phyloP scores from a whole-genome alignment of 768 basidiomycete genomes.

The Saitozyma podzolica region DNA sequence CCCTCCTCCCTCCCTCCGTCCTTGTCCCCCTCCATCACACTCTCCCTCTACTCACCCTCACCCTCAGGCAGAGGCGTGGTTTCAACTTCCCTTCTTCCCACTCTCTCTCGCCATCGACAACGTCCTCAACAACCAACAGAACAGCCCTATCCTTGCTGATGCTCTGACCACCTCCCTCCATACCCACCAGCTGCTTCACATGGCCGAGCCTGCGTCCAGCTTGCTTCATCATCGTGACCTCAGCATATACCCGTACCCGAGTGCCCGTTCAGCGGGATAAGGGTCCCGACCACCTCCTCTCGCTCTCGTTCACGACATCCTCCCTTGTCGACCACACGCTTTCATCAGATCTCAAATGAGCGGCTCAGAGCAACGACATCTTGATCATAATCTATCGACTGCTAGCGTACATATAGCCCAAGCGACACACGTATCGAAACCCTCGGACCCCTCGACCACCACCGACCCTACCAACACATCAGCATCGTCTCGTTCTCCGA shows the following conservation, averaged over 20 bases:
- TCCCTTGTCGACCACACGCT: no score
- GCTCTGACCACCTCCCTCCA: no score
- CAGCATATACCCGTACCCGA: no score
- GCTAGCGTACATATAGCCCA: constrained; percentile 6
- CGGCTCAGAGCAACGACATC: constrained; percentile 16
- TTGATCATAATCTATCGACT: constrained; percentile 17
- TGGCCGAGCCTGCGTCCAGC: no score
- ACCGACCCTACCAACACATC: constrained; percentile 2
- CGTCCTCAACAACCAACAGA: no score
- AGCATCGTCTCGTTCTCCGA: not conserved
- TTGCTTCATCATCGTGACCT: no score
- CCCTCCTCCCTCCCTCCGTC: not conserved
- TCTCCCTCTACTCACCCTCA: not conserved
- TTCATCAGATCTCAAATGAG: constrained; percentile 16
- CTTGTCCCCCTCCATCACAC: constrained; percentile 1
- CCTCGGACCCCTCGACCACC: constrained; percentile 6
- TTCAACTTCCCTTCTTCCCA: not conserved
- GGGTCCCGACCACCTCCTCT: no score
- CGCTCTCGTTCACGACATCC: no score
- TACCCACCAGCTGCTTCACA: no score
- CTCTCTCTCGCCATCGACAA: no score
- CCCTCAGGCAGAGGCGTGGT: constrained; percentile 1
- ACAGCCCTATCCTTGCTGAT: no score
- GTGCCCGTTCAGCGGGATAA: no score
- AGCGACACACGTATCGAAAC: constrained; percentile 4